A percentile compares a stretch with the other conserved stretches of the same genome.
Conservation (phyloP, 2,329 filamentous ascomycete species). For the Aspergillus fructus region DNA sequence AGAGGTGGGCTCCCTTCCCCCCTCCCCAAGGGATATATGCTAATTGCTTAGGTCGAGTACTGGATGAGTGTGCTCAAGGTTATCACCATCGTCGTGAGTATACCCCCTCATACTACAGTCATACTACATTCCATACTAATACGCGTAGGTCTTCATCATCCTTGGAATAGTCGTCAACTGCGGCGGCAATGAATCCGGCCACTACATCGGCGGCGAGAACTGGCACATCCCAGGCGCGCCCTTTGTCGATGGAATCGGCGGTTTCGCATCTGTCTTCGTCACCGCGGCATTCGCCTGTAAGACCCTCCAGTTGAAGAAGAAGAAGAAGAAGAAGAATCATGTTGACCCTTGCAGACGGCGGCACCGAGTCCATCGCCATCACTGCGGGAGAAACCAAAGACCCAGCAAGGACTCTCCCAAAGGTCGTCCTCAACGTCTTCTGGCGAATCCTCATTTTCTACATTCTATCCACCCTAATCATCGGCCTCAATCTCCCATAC, state of each 20-base stretch:
- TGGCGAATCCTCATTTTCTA: conserved; percentile 62
- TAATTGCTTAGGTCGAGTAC: conserved; percentile 28
- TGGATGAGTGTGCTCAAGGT: conserved; percentile 45
- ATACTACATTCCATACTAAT: neutral
- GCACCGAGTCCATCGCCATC: conserved; percentile 65
- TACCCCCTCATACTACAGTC: no score
- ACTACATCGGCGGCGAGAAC: conserved; percentile 59
- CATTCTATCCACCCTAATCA: conserved; percentile 51
- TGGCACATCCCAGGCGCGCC: conserved; percentile 62
- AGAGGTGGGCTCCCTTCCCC: no score
- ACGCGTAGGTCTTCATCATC: conserved; percentile 58
- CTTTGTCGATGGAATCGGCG: conserved; percentile 64
- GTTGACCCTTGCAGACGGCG: conserved; percentile 42
- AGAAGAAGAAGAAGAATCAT: neutral
- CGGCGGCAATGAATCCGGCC: conserved; percentile 54
- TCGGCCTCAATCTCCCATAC: conserved; percentile 62
- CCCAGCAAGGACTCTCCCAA: conserved; percentile 60
- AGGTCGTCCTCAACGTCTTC: conserved; percentile 65
- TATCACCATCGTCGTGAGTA: conserved; percentile 40
- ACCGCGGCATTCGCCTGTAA: conserved; percentile 61
- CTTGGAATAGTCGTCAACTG: conserved; percentile 61
- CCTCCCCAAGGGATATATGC: no score
- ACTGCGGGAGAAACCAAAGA: conserved; percentile 66
- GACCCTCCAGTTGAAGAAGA: conserved; percentile 3
- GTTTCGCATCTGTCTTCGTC: conserved; percentile 65